These are phyloP conservation scores for Caloboletus firmus DNA, from an alignment of 1,284 basidiomycete species.

Conservation along the genomic window DNA sequence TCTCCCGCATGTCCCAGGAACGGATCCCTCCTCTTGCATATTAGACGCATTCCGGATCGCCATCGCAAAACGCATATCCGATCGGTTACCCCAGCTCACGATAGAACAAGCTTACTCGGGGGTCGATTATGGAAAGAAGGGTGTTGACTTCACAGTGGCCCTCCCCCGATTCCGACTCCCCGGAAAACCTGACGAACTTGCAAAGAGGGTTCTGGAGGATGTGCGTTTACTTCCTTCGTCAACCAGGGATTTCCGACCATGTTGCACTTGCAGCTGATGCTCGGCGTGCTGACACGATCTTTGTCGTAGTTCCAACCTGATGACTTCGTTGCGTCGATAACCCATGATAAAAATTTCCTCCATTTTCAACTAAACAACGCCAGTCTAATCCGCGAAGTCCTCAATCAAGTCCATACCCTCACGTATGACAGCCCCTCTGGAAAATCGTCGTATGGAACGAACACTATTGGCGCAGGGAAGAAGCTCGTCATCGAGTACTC, in stretches of 20 bases:
- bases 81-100: conserved; percentile 66
- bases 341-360: conserved; percentile 77
- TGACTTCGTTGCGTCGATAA: conserved; percentile 65
- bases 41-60: conserved; percentile 86
- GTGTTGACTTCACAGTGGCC: conserved; percentile 90
- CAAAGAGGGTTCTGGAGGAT: conserved; percentile 69
- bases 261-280: background rate
- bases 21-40: conserved; percentile 69
- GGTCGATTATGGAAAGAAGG: conserved; percentile 90
- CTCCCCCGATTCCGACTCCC: conserved; percentile 87
- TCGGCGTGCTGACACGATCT: background rate
- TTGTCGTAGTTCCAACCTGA: conserved; percentile 62
- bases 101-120: conserved; percentile 79
- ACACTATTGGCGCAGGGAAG: conserved; percentile 77
- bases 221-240: conserved; percentile 45
- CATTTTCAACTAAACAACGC: conserved; percentile 76
- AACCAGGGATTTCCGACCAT: background rate
- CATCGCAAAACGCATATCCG: conserved; percentile 76
- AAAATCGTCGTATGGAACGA: conserved; percentile 71
- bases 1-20: conserved; percentile 50
- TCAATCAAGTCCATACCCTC: conserved; percentile 79
- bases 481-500: conserved; percentile 87
- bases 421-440: conserved; percentile 59
- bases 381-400: conserved; percentile 74
- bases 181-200: conserved; percentile 81